Percentiles rank a stretch among this genome's conserved stretches.
These are phyloP conservation scores for Cercospora zeina DNA, from an alignment of 2,329 filamentous ascomycete genomes.

Conservation along the genomic window DNA sequence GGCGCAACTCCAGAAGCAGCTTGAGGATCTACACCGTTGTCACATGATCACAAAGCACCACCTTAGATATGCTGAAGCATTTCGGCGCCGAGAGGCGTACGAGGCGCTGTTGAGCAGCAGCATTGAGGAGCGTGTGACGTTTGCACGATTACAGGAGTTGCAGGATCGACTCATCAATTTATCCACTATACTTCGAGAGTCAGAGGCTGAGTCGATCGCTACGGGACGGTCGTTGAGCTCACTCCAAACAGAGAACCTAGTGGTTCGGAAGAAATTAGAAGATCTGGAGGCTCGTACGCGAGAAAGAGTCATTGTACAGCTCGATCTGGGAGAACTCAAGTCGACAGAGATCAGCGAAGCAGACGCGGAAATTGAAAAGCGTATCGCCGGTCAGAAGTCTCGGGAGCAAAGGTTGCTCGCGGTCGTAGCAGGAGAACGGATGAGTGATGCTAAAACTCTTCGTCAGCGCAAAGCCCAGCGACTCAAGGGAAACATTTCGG, in stretches of 20 bases:
- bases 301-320: constrained; percentile 5
- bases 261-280: neutral
- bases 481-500: neutral
- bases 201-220: neutral
- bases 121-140: constrained; percentile 12
- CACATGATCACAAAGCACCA: neutral
- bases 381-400: neutral
- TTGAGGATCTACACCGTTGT: neutral
- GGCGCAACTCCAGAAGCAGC: neutral
- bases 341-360: neutral
- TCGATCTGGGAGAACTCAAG: constrained; percentile 12
- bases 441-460: neutral
- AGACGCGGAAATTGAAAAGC: neutral
- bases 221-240: neutral
- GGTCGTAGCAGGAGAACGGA: neutral
- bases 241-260: neutral
- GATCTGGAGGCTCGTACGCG: constrained; percentile 1
- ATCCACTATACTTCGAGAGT: neutral
- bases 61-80: constrained; percentile 3
- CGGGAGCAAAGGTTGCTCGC: constrained; percentile 2
- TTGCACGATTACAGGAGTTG: neutral
- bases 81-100: constrained; percentile 6
- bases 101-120: constrained; percentile 15
- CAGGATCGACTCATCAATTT: neutral
- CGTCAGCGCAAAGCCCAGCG: constrained; percentile 6